Conservation (phyloP, 495 filamentous ascomycete species). For the Mytilinidion resinicola region DNA sequence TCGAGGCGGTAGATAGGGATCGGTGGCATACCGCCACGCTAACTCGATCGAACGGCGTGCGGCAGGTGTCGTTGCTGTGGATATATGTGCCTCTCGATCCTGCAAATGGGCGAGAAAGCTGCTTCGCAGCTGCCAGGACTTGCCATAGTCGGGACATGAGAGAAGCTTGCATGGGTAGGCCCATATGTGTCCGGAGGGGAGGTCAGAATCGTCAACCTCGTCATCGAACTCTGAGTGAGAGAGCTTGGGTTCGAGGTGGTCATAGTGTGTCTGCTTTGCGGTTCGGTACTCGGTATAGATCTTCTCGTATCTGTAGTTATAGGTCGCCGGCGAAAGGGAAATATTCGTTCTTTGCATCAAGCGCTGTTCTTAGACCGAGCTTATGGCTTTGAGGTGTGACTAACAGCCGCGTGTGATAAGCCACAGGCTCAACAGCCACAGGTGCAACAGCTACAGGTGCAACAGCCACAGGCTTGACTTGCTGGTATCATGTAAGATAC, state of each 20-base stretch:
- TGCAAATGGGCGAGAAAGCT: not conserved
- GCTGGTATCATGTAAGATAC: conserved; percentile 4
- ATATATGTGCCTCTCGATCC: not conserved
- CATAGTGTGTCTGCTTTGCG: too few species aligned
- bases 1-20: not conserved
- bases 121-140: not conserved
- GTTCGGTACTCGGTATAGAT: too few species aligned
- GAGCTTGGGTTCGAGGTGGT: too few species aligned
- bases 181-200: not conserved
- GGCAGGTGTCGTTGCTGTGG: not conserved
- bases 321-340: too few species aligned
- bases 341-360: too few species aligned
- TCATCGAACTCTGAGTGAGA: not conserved
- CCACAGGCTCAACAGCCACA: too few species aligned
- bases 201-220: not conserved
- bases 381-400: too few species aligned
- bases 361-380: too few species aligned
- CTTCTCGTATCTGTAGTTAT: too few species aligned
- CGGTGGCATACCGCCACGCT: not conserved
- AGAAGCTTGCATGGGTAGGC: not conserved
- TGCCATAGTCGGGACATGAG: not conserved
- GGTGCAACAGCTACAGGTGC: too few species aligned
- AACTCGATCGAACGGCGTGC: too few species aligned
- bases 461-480: not conserved
- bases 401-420: too few species aligned